Base-by-base conservation (phyloP, 1,139 yeast genomes). In the Insectozyma bohioensis region DNA sequence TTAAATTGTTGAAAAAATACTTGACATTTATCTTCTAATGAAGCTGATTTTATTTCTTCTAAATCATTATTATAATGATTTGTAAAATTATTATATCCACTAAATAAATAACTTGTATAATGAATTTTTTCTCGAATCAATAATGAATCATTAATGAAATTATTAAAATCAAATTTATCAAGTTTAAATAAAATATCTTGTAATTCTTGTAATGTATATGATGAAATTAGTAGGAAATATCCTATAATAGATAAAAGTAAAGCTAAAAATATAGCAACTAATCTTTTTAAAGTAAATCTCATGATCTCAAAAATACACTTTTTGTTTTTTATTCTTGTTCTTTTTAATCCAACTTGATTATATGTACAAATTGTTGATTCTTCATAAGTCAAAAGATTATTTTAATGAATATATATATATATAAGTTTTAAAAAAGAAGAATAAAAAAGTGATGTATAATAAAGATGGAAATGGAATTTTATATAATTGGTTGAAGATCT, bases 61-160 rank as follows among this genome's bases (percentile, higher is more conserved):
- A 45, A 25, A 24, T 37, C 42, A 14, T 43, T 31, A 6, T 39
- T 33, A 18, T 48, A 46, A 2, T 39, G 30, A 15, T 33, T 21
- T 10, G 46, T 40, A 30, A 61, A 59, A 5, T 46, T 43, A 7
- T 52, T 47, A 35, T 55, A 52, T 10, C 51, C 53, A 17, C 48
- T 38, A 43, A 46, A 63, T 33, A 47, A 36, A 40, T 63, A 65
- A n/a, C 58, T 56, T 22, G 58, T 40, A 39, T 51, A 58, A 39
- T 66, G 69, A 22, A 66, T 40, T 5, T 39, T 33, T 5, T 43
- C 30, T 15, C 61, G 47, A 2, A 54, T 26, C 10, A 30, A 12
- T 34, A 47, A 48, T 18, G 39, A 30, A 12, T 37, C 39, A 4
- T 18, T 26, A 16, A 43, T 48, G 30, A 45, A 43, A 20, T 37